Evolutionary conservation across 2,329 filamentous ascomycete species (phyloP), one percentile per base, ranked within the genome.

Genomic region (Parasarocladium wereldwijsianum): DNA sequence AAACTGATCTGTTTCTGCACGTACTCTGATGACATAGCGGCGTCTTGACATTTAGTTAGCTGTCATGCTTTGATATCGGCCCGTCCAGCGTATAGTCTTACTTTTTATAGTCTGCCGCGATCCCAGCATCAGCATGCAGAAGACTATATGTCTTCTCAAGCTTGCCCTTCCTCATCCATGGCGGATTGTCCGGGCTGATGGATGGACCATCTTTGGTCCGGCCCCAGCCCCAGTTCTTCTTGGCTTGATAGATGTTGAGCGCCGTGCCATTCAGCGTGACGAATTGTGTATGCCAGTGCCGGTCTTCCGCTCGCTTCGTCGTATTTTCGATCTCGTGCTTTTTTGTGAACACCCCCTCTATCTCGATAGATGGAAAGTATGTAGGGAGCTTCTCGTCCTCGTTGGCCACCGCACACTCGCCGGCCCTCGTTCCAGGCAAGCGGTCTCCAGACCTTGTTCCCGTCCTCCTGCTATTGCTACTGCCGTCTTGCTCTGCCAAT

Each of bases 1-100:
- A 35, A 85, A 74, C 43, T 85, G 80, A 40, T 85, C 76, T 2
- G 72, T 71, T 50, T 85, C 79, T 18, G 73, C 66, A 17, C 80
- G 66, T 35, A 85, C 46, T n/a, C 79, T 71, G 36, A 85, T 71
- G 9, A 78, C 75, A 46, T 76, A 76, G 32, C 64, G 63, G 30
- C 66, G 63, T 43, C 66, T 71, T 33, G 3, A 32, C 10, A 22
- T 3, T 18, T 12, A 10, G 26, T 31, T 28, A 18, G 27, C 28
- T 33, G n/a, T n/a, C 17, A 9, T 15, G n/a, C 7, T 17, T 25
- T 30, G 11, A 11, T 6, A 12, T 11, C 12, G 17, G 20, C 3
- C 5, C 8, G 14, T 22, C 14, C 5, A 23, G 6, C 26, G 24
- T 24, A 18, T 7, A 20, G 23, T 32, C 67, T 42, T 51, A 74